Evolutionary conservation across 2,329 filamentous ascomycete species (phyloP), one percentile per base, ranked within the genome.

Genomic region (Pseudovirgaria hyperparasitica): DNA sequence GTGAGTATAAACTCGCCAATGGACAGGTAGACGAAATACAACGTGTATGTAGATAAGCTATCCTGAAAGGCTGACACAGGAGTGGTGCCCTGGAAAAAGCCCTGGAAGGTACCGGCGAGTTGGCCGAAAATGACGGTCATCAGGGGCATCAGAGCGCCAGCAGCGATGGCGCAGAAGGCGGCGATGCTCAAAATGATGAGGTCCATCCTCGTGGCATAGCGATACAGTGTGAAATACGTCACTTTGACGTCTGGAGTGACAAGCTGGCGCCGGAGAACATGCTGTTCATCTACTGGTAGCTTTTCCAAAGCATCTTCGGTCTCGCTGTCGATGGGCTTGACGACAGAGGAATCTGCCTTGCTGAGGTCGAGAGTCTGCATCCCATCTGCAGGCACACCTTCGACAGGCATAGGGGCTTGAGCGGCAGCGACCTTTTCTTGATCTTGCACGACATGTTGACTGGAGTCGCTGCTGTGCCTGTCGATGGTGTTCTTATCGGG

Each of bases 111-210:
- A 15, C 37, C 37, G 8, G 36, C 28, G 5, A 40, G 28, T 9
- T 27, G 19, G 11, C 37, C 23, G 31, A 39, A 30, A 32, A 36
- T 27, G 20, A 43, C 16, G 13, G 80, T 85, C 70, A 86, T 85
- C 14, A 85, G 58, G 3, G 80, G 81, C 29, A 85, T 50, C 5
- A 76, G 75, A 29, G 77, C 77, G 34, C 80, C 79, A 11, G 69
- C 74, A 19, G 63, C 70, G 37, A 82, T 77, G 35, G 77, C 65
- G 31, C 70, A 70, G 28, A 87, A 41, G 16, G 62, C 47, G 26
- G 75, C 70, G 29, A 82, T 52, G 8, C 41, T 27, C 46, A 62
- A 59, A 30, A 63, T 51, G 3, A 52, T 10, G 5, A 47, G 32
- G 20, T 62, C 57, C 23, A 48, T 54, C 10, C 36, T 45, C 6